phyloP scores from a whole-genome alignment of 164 flowering plant genomes.

The Dillenia suffruticosa region DNA sequence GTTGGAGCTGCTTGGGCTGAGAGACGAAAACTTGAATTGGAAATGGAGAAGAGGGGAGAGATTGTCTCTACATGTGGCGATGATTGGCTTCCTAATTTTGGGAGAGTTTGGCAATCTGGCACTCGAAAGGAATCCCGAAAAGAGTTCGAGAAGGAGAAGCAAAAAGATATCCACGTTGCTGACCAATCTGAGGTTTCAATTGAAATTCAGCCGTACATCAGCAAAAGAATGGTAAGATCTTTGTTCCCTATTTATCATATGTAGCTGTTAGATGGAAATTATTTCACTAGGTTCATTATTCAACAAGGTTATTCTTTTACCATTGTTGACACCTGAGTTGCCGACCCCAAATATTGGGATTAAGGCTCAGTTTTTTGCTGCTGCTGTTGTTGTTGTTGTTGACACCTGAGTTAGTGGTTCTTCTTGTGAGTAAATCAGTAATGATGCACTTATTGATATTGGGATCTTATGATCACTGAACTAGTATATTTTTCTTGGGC shows the following conservation, averaged over 20 bases:
- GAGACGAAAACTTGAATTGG: conserved; percentile 73
- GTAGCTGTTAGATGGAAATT: too few species aligned
- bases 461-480: too few species aligned
- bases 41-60: conserved; percentile 86
- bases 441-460: too few species aligned
- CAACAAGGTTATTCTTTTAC: too few species aligned
- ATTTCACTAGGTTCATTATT: too few species aligned
- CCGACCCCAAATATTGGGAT: too few species aligned
- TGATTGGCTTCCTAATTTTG: conserved; percentile 95
- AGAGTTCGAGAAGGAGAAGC: conserved; percentile 68
- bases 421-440: too few species aligned
- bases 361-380: too few species aligned
- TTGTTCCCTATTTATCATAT: background rate
- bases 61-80: conserved; percentile 40
- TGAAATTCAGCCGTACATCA: conserved; percentile 63
- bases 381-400: too few species aligned
- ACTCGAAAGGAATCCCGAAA: conserved; percentile 87
- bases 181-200: conserved; percentile 29
- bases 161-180: conserved; percentile 26
- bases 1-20: conserved; percentile 99
- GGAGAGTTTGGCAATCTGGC: conserved; percentile 95
- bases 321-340: too few species aligned
- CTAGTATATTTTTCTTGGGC: too few species aligned
- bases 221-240: conserved; percentile 74
- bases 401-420: too few species aligned